Percentiles rank a stretch among this genome's conserved stretches.
phyloP scores from a whole-genome alignment of 2,329 filamentous ascomycete species.

The Myotisia sp. region DNA sequence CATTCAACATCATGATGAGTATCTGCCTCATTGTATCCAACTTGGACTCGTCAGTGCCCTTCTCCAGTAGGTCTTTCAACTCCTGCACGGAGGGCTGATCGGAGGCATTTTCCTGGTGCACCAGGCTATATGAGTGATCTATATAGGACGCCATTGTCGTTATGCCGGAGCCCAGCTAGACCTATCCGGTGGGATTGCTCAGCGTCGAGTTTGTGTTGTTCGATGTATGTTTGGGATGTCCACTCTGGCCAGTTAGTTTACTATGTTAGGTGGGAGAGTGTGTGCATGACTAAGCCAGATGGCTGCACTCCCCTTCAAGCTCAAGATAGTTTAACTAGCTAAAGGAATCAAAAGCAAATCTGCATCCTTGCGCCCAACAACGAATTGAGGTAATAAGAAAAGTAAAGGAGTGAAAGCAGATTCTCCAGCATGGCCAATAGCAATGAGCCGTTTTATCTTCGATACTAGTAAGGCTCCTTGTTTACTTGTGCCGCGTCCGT shows the following conservation, averaged over 20 bases:
- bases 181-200: not conserved
- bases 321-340: no score
- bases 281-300: constrained; percentile 34
- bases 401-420: constrained; percentile 2
- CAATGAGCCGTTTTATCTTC: constrained; percentile 81
- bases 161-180: no score
- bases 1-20: constrained; percentile 93
- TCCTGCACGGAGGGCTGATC: constrained; percentile 85
- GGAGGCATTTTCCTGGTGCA: constrained; percentile 93
- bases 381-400: no score
- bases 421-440: constrained; percentile 21
- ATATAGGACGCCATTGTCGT: constrained; percentile 91
- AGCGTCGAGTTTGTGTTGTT: not conserved
- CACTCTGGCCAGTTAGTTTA: constrained; percentile 30
- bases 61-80: constrained; percentile 83
- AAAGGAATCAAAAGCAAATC: no score
- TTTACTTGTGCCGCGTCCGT: constrained; percentile 16
- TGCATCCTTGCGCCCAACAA: no score
- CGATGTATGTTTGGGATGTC: constrained; percentile 15
- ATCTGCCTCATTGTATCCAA: constrained; percentile 94
- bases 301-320: no score
- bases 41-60: constrained; percentile 84
- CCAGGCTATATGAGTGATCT: constrained; percentile 88
- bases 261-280: constrained; percentile 13
- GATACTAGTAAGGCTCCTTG: constrained; percentile 68